Conservation (phyloP, 306 rosid species). For the Castanea sativa region DNA sequence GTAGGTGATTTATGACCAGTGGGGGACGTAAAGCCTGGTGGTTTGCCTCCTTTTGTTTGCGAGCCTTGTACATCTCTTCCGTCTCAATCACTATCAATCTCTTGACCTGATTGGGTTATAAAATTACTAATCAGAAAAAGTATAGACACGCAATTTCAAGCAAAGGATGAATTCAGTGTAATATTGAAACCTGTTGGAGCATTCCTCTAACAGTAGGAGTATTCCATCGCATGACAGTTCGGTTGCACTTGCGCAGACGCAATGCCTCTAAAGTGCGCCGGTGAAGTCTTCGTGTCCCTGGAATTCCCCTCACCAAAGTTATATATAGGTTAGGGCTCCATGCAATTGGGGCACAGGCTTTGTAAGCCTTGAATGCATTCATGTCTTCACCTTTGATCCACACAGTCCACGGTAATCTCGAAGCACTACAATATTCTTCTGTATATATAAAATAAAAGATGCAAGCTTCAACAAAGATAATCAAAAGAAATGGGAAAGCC, state of each 20-base stretch:
- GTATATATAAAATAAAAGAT: neutral
- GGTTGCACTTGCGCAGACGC: slow-evolving; percentile 74
- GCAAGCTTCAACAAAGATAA: neutral
- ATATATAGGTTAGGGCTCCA: slow-evolving; percentile 84
- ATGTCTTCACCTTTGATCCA: slow-evolving; percentile 52
- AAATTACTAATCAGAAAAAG: slow-evolving; percentile 16
- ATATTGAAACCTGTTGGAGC: slow-evolving; percentile 72
- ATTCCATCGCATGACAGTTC: slow-evolving; percentile 95
- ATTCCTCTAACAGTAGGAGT: slow-evolving; percentile 91
- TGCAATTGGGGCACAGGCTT: slow-evolving; percentile 74
- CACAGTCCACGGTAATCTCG: slow-evolving; percentile 18
- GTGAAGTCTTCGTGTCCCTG: slow-evolving; percentile 89
- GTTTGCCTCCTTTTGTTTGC: slow-evolving; percentile 61
- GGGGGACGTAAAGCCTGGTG: slow-evolving; percentile 67
- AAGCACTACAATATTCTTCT: slow-evolving; percentile 1
- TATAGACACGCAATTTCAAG: slow-evolving; percentile 3
- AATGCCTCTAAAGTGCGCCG: slow-evolving; percentile 90
- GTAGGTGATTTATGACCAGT: slow-evolving; percentile 61
- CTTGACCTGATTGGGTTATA: slow-evolving; percentile 58
- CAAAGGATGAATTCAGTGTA: neutral
- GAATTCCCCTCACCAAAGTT: slow-evolving; percentile 90
- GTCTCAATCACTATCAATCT: slow-evolving; percentile 83
- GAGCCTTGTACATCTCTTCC: slow-evolving; percentile 84
- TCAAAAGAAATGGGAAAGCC: neutral
- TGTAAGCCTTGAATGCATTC: slow-evolving; percentile 92